Base-by-base conservation (phyloP, 1,284 basidiomycete species). In the Trametes hirsuta region DNA sequence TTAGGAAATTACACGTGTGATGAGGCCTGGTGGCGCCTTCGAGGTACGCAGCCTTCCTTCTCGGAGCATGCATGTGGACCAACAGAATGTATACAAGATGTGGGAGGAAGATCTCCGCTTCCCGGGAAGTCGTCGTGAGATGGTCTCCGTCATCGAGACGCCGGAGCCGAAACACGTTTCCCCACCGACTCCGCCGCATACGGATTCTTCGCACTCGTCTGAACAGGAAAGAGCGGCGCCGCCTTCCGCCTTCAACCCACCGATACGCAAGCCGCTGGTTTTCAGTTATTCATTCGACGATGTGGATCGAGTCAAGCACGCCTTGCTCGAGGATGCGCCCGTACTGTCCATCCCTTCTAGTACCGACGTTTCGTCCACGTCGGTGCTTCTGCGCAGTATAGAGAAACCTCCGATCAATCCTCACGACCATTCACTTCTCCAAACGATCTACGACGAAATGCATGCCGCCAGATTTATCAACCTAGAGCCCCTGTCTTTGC, bases 91-190 rank as follows among this genome's bases (percentile, higher is more conserved):
- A 21, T 14, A 44, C 25, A 59, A 88, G 85, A 79, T 89, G 72
- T 75, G 88, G 49, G 88, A 90, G 70, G 87, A 89, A 70, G 87
- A 90, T 63, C 71, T 90, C 11, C 84, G 82, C 66, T 88, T 89
- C 67, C 88, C 88, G 2, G 87, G 88, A 12, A 53, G 35, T 30
- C 51, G 51, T 6, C 48, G 45, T 47, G 64, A 65, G 49, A 40
- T 47, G 48, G 58, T 55, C 22, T 36, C 58, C 35, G 36, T 62
- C 48, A 52, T 62, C 53, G 61, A 65, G 6, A 34, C 64, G 22
- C 58, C 58, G 45, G 61, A 58, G 24, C 58, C 55, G 48, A 55
- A 24, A 21, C 61, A 41, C 22, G 49, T 52, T 30, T 47, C 49
- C 25, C 64, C 61, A 5, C 64, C 61, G 6, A 65, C 64, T 12